Percentiles rank a stretch among this genome's conserved stretches.
Evolutionary conservation across 2,329 filamentous ascomycete genomes (phyloP).

Genomic region (Calonectria pseudoturangicola): DNA sequence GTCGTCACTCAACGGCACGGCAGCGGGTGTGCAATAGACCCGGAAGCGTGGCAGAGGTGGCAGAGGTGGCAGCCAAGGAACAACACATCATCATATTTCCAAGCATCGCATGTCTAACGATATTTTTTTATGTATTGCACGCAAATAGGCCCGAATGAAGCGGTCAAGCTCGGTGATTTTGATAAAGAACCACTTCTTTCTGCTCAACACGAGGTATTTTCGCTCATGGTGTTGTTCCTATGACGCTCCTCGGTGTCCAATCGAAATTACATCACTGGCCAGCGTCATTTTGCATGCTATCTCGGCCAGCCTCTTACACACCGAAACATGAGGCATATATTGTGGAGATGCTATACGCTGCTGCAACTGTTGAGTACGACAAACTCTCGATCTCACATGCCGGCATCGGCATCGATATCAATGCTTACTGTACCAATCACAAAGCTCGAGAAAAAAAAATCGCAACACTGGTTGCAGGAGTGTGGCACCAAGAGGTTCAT

Average conservation of each 20-base stretch:
- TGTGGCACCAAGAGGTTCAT: background rate
- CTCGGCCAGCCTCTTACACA: background rate
- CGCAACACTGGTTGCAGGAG: background rate
- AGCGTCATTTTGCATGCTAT: background rate
- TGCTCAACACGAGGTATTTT: background rate
- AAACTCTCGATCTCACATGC: background rate
- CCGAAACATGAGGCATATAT: background rate
- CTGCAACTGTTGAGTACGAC: constrained; percentile 5
- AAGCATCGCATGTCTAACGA: too few species aligned
- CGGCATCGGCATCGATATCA: constrained; percentile 3
- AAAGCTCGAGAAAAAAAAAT: background rate
- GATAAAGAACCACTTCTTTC: background rate
- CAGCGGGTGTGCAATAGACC: too few species aligned
- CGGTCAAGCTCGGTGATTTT: too few species aligned
- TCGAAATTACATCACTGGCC: background rate
- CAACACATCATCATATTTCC: too few species aligned
- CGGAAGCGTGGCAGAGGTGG: too few species aligned
- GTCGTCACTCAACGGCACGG: too few species aligned
- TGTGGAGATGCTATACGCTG: background rate
- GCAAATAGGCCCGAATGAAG: too few species aligned
- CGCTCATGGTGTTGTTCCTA: too few species aligned
- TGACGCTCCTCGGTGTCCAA: background rate
- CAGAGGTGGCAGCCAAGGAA: too few species aligned
- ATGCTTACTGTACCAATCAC: background rate
- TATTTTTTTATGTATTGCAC: too few species aligned